phyloP scores from a whole-genome alignment of 2,329 filamentous ascomycete genomes.

The Ceratocystis alfenasii region DNA sequence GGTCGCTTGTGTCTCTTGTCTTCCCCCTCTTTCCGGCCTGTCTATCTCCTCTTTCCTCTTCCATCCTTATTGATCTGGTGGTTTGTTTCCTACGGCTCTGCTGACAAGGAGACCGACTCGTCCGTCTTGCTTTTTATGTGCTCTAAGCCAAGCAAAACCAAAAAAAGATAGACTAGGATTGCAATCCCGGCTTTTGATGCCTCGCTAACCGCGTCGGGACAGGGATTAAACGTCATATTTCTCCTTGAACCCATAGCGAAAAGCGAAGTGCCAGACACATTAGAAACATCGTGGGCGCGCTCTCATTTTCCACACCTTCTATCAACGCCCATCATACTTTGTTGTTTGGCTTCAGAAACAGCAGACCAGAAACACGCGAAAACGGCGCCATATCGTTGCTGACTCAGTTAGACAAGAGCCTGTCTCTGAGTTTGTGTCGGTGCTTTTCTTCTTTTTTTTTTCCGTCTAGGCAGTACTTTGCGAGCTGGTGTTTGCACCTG shows the following conservation, averaged over 20 bases:
- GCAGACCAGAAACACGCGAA: too few relatives aligned
- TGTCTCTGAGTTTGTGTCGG: neutral
- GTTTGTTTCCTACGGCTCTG: neutral
- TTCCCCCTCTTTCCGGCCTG: neutral
- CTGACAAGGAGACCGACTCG: neutral
- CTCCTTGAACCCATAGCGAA: neutral
- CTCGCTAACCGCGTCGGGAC: slow-evolving; percentile 21
- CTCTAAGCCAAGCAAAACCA: neutral
- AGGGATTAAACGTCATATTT: slow-evolving; percentile 14
- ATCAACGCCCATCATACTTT: neutral
- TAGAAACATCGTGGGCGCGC: slow-evolving; percentile 9
- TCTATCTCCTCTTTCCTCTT: neutral
- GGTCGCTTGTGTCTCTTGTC: neutral
- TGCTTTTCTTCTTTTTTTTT: neutral
- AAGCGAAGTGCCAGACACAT: slow-evolving; percentile 12
- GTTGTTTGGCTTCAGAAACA: too few relatives aligned
- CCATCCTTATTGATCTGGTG: neutral
- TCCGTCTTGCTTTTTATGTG: neutral
- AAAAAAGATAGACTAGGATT: slow-evolving; percentile 2
- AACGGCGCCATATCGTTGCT: too few relatives aligned
- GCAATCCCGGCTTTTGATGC: neutral
- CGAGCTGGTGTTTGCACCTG: neutral
- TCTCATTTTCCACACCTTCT: neutral
- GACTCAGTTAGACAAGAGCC: too few relatives aligned
- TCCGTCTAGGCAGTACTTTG: neutral